Conservation (phyloP, 228 moss, liverwort and hornwort species). For the Sphagnum fallax region DNA sequence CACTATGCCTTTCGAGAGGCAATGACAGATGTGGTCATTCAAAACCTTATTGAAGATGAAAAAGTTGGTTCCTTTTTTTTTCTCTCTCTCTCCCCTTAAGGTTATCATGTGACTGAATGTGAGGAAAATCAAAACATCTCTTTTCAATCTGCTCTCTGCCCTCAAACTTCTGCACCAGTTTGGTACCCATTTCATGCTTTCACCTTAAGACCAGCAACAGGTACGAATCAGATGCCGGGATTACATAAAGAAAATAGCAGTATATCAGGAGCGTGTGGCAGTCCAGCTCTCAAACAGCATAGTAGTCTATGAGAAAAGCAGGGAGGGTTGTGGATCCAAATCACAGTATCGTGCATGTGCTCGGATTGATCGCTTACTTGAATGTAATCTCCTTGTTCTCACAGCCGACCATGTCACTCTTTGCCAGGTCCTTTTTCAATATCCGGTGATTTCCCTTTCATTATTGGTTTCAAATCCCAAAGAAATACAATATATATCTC, state of each 20-base stretch:
- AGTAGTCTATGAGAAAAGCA: constrained; percentile 74
- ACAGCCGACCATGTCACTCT: constrained; percentile 88
- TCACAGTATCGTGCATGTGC: constrained; percentile 55
- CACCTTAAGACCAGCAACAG: constrained; percentile 20
- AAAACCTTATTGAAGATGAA: constrained; percentile 75
- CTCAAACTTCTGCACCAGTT: too few relatives aligned
- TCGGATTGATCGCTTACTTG: constrained; percentile 57
- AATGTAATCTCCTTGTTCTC: constrained; percentile 93
- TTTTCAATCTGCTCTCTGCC: too few relatives aligned
- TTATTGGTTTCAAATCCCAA: too few relatives aligned
- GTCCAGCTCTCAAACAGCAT: constrained; percentile 81
- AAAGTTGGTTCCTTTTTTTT: constrained; percentile 38
- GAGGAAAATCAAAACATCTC: too few relatives aligned
- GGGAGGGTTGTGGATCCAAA: constrained; percentile 27
- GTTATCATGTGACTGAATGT: not conserved
- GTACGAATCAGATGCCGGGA: constrained; percentile 80
- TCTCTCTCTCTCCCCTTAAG: not conserved
- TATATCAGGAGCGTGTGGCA: constrained; percentile 81
- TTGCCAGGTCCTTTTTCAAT: constrained; percentile 55
- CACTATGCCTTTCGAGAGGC: constrained; percentile 91
- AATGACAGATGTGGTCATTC: constrained; percentile 94
- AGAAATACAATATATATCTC: too few relatives aligned
- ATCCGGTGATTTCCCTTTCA: not conserved
- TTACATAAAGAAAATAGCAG: constrained; percentile 90
- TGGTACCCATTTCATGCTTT: too few relatives aligned